These are phyloP conservation scores for Cladobotryum mycophilum DNA, from an alignment of 2,329 filamentous ascomycete species.

Conservation along the genomic window DNA sequence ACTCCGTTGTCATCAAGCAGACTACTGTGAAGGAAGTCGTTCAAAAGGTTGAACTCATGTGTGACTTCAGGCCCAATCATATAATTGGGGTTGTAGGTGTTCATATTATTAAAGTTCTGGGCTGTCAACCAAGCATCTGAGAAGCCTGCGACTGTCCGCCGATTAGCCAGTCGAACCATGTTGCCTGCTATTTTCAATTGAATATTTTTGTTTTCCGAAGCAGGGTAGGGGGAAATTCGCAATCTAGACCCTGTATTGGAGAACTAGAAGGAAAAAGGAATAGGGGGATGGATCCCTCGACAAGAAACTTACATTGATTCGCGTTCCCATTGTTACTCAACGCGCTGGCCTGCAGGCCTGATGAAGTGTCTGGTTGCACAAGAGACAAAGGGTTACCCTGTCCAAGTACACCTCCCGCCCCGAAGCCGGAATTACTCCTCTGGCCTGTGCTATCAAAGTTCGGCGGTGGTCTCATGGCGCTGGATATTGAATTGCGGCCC, in stretches of 20 bases:
- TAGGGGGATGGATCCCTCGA: constrained; percentile 4
- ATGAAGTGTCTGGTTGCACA: constrained; percentile 64
- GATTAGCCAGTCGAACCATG: constrained; percentile 12
- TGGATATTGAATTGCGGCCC: constrained; percentile 49
- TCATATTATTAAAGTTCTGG: constrained; percentile 89
- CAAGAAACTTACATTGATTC: constrained; percentile 64
- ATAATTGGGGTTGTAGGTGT: constrained; percentile 86
- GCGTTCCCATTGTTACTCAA: constrained; percentile 51
- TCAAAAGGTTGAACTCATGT: constrained; percentile 93
- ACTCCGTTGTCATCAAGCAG: constrained; percentile 76
- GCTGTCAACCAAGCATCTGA: constrained; percentile 73
- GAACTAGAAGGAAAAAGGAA: constrained; percentile 3
- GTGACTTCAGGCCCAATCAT: constrained; percentile 90
- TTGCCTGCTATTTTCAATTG: background rate
- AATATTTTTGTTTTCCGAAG: background rate
- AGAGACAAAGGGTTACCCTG: constrained; percentile 56
- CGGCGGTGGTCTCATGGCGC: constrained; percentile 50
- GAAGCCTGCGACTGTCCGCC: constrained; percentile 63
- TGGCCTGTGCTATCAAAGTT: constrained; percentile 29
- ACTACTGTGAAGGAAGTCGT: constrained; percentile 91
- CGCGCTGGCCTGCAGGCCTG: constrained; percentile 58
- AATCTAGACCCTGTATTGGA: background rate
- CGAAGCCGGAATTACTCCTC: constrained; percentile 36
- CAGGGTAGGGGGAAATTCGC: background rate
- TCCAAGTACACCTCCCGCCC: constrained; percentile 37